Conservation (phyloP, 257 asterid species). For the Ehretia macrophylla region DNA sequence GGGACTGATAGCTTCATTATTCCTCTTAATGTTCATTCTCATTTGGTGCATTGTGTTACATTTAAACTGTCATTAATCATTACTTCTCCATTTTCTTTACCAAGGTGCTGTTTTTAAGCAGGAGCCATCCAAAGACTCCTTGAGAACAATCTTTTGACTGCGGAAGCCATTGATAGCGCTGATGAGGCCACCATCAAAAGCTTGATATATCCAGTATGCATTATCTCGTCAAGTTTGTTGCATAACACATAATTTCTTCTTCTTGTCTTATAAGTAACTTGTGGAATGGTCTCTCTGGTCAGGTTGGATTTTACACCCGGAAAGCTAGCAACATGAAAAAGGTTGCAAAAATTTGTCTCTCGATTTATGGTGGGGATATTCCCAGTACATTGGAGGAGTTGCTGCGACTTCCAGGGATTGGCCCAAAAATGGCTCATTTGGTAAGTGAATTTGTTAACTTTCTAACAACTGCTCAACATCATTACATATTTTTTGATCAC, state of each 20-base stretch:
- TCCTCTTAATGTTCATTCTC: no score
- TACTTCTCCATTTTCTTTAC: background rate
- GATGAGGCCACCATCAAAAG: conserved; percentile 65
- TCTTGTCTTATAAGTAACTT: background rate
- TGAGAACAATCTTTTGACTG: conserved; percentile 68
- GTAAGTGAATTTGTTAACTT: conserved; percentile 34
- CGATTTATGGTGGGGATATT: conserved; percentile 73
- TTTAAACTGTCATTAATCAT: background rate
- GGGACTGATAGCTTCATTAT: no score
- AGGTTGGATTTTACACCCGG: conserved; percentile 96
- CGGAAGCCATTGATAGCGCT: conserved; percentile 66
- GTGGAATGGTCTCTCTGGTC: conserved; percentile 14
- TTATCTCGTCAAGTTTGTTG: conserved; percentile 9
- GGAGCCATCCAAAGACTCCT: conserved; percentile 92
- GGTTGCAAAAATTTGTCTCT: conserved; percentile 71
- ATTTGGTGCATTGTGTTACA: background rate
- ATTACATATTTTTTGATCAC: background rate
- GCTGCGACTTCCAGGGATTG: conserved; percentile 93
- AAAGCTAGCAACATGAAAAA: conserved; percentile 92
- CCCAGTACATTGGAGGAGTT: conserved; percentile 81
- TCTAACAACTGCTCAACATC: conserved; percentile 2
- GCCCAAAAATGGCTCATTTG: conserved; percentile 99
- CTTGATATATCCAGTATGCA: conserved; percentile 75
- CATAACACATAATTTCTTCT: conserved; percentile 1
- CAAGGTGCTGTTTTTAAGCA: conserved; percentile 25